Conservation (phyloP, 768 basidiomycete genomes). For the Mycena polygramma region DNA sequence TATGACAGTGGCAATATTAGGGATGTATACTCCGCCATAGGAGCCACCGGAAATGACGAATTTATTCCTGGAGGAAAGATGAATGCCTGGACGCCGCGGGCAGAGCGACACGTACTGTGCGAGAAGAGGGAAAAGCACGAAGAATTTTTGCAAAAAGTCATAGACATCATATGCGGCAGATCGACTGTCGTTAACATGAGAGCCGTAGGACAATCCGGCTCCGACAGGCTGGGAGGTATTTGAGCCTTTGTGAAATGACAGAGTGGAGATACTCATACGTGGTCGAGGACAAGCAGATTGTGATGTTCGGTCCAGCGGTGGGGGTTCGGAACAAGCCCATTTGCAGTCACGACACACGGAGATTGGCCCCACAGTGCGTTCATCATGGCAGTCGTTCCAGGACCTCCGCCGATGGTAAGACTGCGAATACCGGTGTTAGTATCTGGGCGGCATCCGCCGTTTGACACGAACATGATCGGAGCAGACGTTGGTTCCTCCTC, state of each 20-base stretch:
- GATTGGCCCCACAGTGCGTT: conserved; percentile 12
- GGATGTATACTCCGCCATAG: conserved; percentile 48
- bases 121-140: conserved; percentile 39
- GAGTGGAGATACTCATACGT: conserved; percentile 30
- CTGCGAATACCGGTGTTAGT: conserved; percentile 1
- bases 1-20: conserved; percentile 48
- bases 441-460: too few relatives aligned
- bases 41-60: conserved; percentile 43
- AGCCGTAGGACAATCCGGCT: conserved; percentile 50
- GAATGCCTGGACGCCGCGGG: not conserved
- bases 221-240: conserved; percentile 43
- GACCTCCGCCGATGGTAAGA: conserved; percentile 51
- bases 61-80: conserved; percentile 5
- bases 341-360: not conserved
- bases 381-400: conserved; percentile 42
- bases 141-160: conserved; percentile 47
- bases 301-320: conserved; percentile 38
- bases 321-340: conserved; percentile 17
- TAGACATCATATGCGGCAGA: conserved; percentile 49
- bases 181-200: conserved; percentile 46
- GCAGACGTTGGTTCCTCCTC: conserved; percentile 44
- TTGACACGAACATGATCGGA: conserved; percentile 42
- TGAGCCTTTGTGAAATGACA: not conserved
- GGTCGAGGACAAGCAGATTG: conserved; percentile 43
- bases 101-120: not conserved